Evolutionary conservation across 345 rosid species (phyloP).

Genomic region (Gossypium sturtianum): DNA sequence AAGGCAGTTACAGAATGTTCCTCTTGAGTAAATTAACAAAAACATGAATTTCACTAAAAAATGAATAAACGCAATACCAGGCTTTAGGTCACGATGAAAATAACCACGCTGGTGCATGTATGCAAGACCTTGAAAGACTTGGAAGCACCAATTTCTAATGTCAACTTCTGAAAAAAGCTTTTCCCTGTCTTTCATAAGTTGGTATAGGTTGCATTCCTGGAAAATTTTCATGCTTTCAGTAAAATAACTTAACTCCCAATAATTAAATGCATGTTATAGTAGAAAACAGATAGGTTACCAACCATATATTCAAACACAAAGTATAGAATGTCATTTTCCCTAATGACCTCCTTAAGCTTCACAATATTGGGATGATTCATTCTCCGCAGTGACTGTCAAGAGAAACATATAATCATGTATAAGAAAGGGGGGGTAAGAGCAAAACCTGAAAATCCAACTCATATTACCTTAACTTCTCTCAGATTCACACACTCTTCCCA

Average conservation of each 20-base stretch:
- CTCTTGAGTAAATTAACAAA: not conserved
- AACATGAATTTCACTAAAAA: not conserved
- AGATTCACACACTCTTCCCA: constrained; percentile 92
- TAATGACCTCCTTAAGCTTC: constrained; percentile 94
- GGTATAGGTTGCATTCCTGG: constrained; percentile 89
- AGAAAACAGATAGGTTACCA: constrained; percentile 9
- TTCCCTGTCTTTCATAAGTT: constrained; percentile 80
- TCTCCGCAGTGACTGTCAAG: constrained; percentile 62
- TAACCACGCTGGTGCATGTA: constrained; percentile 93
- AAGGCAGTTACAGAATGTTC: not conserved
- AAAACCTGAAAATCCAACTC: not conserved
- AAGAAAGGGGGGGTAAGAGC: not conserved
- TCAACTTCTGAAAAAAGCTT: constrained; percentile 72
- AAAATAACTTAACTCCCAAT: not conserved
- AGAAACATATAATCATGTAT: constrained; percentile 2
- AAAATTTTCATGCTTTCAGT: not conserved
- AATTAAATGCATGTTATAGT: not conserved
- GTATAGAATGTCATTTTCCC: constrained; percentile 79
- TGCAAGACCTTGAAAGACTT: constrained; percentile 94
- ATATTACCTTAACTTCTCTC: constrained; percentile 90
- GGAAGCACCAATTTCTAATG: constrained; percentile 86
- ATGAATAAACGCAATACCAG: constrained; percentile 40
- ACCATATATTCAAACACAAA: constrained; percentile 97
- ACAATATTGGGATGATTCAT: constrained; percentile 97
- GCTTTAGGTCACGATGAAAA: constrained; percentile 97